Base-by-base conservation (phyloP, 139 green algal genomes). In the Chlamydomonas eustigma region DNA sequence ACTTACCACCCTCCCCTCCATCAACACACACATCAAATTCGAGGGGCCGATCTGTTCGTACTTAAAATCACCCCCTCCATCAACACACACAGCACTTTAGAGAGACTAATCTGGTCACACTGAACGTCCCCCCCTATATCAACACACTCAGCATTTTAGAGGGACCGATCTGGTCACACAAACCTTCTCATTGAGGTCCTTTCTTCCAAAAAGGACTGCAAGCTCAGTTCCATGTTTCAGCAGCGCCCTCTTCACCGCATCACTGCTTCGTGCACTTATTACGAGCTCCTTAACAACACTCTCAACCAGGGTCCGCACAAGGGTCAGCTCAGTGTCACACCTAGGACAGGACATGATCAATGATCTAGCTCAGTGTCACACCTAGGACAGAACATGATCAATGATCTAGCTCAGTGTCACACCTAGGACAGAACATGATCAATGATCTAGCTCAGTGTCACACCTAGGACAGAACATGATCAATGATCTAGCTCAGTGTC, bases 231-330 rank as follows among this genome's bases (percentile, higher is more conserved):
- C 35, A 32, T 85, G 74, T 0, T 77, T 75, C 75, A 95, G 76
- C 50, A 95, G 78, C 4, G 85, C 88, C 25, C 88, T 81, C 75
- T 90, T 90, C 37, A 90, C 82, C 4, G 84, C 74, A 2, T 82
- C 65, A 2, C 68, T 91, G 65, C 75, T 83, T 4, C 79, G 69
- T 0, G 88, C 68, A 12, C 90, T 88, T 28, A 91, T 94, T 28
- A 95, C 81, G 34, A 97, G 87, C 37, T 96, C 93, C 34, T 72
- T 66, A 39, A 94, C 82, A 37, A 90, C 91, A 0, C 81, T 74
- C 71, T 92, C 87, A 18, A 98, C 88, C 25, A 81, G 74, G 0
- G 58, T 71, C 0, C 88, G 77, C 66, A 93, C 64, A 18, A 79
- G 72, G 2, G 75, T 74, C 76, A 93, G 70, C 68, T 94, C 90